phyloP scores from a whole-genome alignment of 805 yeast genomes.

The Candida sphagnicola region DNA sequence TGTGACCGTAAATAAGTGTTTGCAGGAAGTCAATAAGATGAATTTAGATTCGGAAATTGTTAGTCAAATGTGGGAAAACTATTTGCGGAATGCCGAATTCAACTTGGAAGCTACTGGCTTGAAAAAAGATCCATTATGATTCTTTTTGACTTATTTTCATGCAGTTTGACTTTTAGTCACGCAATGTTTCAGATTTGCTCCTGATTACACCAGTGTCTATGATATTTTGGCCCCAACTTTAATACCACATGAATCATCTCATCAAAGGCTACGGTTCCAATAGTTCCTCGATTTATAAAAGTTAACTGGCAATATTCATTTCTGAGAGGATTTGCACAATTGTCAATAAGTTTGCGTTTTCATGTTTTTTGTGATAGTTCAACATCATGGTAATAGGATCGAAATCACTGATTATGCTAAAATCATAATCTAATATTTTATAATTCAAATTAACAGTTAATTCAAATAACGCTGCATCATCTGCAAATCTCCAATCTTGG shows the following conservation, averaged over 20 bases:
- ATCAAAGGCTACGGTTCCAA: too few relatives aligned
- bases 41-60: constrained; percentile 69
- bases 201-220: too few relatives aligned
- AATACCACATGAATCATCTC: too few relatives aligned
- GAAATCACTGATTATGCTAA: background rate
- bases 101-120: constrained; percentile 65
- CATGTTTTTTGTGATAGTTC: too few relatives aligned
- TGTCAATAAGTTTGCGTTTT: too few relatives aligned
- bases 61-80: constrained; percentile 77
- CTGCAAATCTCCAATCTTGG: background rate
- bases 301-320: too few relatives aligned
- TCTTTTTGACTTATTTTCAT: background rate
- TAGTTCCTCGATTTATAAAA: too few relatives aligned
- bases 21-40: constrained; percentile 58
- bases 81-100: constrained; percentile 65
- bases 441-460: background rate
- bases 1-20: constrained; percentile 54
- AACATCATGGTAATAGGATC: too few relatives aligned
- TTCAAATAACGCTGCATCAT: constrained; percentile 1
- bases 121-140: constrained; percentile 47
- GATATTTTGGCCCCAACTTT: too few relatives aligned
- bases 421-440: background rate
- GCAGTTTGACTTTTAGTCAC: too few relatives aligned
- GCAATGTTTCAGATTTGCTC: too few relatives aligned
- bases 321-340: too few relatives aligned